Conservation (phyloP, 176 grass and related monocot genomes). For the Carex cristatella region DNA sequence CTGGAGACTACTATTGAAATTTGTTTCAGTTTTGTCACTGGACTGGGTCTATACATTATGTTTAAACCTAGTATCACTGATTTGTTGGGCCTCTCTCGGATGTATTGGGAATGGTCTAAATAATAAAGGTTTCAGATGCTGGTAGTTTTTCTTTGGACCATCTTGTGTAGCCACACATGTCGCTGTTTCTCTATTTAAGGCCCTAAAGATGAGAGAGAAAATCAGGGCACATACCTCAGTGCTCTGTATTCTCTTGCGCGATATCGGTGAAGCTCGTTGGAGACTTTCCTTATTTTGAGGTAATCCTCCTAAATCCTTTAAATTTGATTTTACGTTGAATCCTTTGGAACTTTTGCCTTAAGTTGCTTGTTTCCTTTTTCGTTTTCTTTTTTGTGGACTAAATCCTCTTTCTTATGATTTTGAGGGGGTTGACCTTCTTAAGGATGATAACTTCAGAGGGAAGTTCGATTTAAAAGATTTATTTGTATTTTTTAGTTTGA, state of each 20-base stretch:
- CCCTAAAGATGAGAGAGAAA: background rate
- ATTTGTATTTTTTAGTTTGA: background rate
- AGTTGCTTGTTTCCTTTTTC: background rate
- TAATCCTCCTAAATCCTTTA: background rate
- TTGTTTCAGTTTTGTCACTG: background rate
- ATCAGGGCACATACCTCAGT: slow-evolving; percentile 20
- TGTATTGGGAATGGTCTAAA: background rate
- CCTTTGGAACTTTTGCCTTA: background rate
- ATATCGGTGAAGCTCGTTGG: background rate
- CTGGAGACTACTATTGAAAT: background rate
- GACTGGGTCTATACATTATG: background rate
- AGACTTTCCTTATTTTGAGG: background rate
- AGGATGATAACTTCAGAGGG: background rate
- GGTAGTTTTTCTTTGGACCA: background rate
- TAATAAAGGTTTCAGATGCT: background rate
- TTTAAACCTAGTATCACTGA: background rate
- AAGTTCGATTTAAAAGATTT: background rate
- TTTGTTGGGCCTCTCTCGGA: background rate
- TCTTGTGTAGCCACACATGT: slow-evolving; percentile 19
- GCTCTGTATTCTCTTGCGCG: background rate
- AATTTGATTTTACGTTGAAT: background rate
- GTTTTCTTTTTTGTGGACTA: background rate
- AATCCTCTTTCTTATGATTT: background rate
- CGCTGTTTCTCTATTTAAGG: slow-evolving; percentile 27
- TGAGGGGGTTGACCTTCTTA: background rate